Evolutionary conservation across 768 basidiomycete species (phyloP), one percentile per base, ranked within the genome.

Genomic region (Lentinula guzmanii): DNA sequence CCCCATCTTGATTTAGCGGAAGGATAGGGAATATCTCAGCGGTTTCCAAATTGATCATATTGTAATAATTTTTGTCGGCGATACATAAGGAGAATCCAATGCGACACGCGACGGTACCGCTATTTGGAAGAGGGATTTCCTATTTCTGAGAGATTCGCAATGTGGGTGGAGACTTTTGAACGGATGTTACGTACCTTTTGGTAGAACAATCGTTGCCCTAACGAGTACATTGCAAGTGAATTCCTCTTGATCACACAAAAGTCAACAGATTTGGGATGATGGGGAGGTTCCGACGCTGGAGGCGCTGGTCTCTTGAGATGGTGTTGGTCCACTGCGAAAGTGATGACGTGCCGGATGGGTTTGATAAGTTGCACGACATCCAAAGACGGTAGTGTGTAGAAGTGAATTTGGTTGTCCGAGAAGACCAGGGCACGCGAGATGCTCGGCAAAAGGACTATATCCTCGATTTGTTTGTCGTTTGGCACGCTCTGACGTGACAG

Each of bases 311-410:
- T 78, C 45, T 74, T 76, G 24, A 90, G 74, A 65, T 91, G 86
- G 53, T 80, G 78, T 60, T 95, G 86, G 68, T 98, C 95, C 0
- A 97, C 85, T 0, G 93, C 86, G 64, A 96, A 86, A 0, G 89
- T 78, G 18, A 90, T 74, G 4, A 92, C 89, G 62, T 95, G 87
- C 50, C 93, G 83, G 24, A 98, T 79, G 2, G 95, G 89, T 61
- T 89, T 89, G 63, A 91, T 86, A 15, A 74, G 65, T 10, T 75
- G 79, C 0, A 91, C 79, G 1, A 85, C 82, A 62, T 95, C 91
- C 18, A 98, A 81, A 4, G 86, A 83, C 1, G 96, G 95, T 1
- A 95, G 76, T 0, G 85, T 81, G 66, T 91, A 91, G 69, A 97
- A 88, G 69, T 90, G 83, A 3, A 98, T 74, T 64, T 86, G 83